Percentiles rank a stretch among this genome's conserved stretches.
These are phyloP conservation scores for Aureobasidium subglaciale DNA, from an alignment of 2,329 filamentous ascomycete species.

Conservation along the genomic window DNA sequence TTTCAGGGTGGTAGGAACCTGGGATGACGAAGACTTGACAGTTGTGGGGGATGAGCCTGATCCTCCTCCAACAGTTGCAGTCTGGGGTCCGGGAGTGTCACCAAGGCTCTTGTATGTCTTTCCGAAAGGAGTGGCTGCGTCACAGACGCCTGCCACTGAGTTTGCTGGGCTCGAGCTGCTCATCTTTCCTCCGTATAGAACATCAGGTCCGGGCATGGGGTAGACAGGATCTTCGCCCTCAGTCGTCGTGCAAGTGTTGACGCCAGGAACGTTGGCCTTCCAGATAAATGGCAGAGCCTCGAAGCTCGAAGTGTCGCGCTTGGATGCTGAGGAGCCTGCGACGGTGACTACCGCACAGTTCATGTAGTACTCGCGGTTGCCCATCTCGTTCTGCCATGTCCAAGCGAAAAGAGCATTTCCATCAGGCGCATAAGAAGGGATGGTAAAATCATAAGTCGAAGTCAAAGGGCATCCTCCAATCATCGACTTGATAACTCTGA, in stretches of 20 bases:
- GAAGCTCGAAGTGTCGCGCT: constrained; percentile 2
- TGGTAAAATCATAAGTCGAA: constrained; percentile 55
- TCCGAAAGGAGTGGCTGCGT: constrained; percentile 24
- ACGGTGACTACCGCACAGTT: constrained; percentile 70
- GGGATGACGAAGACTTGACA: constrained; percentile 8
- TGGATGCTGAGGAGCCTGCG: constrained; percentile 14
- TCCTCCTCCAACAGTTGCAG: not conserved
- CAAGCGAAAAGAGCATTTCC: constrained; percentile 61
- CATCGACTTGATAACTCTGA: constrained; percentile 60
- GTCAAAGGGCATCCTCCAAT: constrained; percentile 50
- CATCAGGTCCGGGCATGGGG: constrained; percentile 34
- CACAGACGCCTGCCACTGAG: constrained; percentile 23
- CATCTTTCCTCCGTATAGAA: constrained; percentile 32
- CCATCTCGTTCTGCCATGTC: constrained; percentile 47
- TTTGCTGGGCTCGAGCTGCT: constrained; percentile 23
- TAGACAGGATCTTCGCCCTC: constrained; percentile 35
- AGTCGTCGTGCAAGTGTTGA: constrained; percentile 34
- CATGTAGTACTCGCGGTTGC: constrained; percentile 83
- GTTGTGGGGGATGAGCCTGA: not conserved
- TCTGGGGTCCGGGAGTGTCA: not conserved
- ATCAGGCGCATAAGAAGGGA: constrained; percentile 57
- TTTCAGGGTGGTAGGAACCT: not conserved
- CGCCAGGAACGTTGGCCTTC: constrained; percentile 35
- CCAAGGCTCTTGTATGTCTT: constrained; percentile 21
- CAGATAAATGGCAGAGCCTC: constrained; percentile 34